Evolutionary conservation across 768 basidiomycete species (phyloP), one percentile per base, ranked within the genome.

Genomic region (Tephrocybe sp.): DNA sequence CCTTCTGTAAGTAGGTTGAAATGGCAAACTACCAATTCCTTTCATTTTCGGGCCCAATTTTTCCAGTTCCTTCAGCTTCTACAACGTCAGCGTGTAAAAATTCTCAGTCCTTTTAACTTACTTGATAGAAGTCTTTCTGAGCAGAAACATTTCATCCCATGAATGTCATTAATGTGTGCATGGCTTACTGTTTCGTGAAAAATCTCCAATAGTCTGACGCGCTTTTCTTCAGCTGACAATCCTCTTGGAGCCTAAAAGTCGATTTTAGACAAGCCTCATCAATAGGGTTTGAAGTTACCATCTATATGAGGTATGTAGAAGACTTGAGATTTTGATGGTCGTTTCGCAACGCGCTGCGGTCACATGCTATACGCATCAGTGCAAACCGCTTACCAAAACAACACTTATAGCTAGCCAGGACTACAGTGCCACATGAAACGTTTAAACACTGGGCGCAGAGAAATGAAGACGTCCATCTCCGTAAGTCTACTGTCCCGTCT

Each of bases 201-300:
- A 57, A 98, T 91, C 69, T 95, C 94, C 16, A 96, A 68, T 48
- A 98, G 68, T 65, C 89, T 92, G 52, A 84, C 76, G 62, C 89
- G 86, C 70, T 98, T 97, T 68, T 97, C 94, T 60, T 95, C 92
- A 5, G 78, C 81, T 19, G 91, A 93, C 32, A 98, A 74, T 60
- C 94, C 93, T 70, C 89, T 77, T 30, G 87, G 86, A 48, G 87
- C 85, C 87, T 85, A 39, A 33, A 14, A 30, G 43, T 19, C 31
- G 20, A 11, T 14, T 20, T 45, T 5, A 43, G 41, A 3, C 32
- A 20, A 33, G 11, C 17, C 4, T 11, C 30, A 4, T 19, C n/a
- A 16, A 41, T 33, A 26, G 3, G 14, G 12, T 22, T 8, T 1
- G 16, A 17, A 13, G 20, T 34, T 40, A 58, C 54, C 57, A 58